Conservation (phyloP, 140 eudicot species). For the Bidens hawaiensis region DNA sequence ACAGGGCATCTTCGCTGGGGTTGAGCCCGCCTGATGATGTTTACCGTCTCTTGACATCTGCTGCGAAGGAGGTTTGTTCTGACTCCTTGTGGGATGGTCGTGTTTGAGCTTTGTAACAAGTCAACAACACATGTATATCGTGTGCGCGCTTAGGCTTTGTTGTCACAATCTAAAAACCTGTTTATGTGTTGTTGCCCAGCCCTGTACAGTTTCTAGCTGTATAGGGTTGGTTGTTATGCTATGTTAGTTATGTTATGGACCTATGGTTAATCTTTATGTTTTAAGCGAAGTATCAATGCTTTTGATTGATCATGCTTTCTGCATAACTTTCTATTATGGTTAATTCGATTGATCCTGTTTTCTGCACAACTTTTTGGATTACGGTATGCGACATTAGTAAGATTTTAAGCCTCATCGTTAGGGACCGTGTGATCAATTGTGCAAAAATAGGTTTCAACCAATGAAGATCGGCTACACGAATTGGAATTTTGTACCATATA, state of each 20-base stretch:
- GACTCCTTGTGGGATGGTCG: conserved; percentile 80
- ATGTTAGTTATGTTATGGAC: not conserved
- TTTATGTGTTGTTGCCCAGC: conserved; percentile 15
- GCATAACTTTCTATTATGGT: not conserved
- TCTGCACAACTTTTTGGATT: too few relatives aligned
- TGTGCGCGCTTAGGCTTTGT: conserved; percentile 8
- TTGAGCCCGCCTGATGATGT: conserved; percentile 52
- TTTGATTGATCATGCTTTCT: conserved; percentile 9
- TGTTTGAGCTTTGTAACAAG: conserved; percentile 32
- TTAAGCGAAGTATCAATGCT: conserved; percentile 2
- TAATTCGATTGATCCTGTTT: too few relatives aligned
- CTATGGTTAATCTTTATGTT: conserved; percentile 10
- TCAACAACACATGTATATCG: not conserved
- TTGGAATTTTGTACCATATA: too few relatives aligned
- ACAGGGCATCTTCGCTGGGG: conserved; percentile 62
- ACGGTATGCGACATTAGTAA: too few relatives aligned
- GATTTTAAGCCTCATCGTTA: too few relatives aligned
- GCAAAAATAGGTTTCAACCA: not conserved
- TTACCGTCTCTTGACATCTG: conserved; percentile 34
- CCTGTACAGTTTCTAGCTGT: conserved; percentile 36
- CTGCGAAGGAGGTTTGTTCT: conserved; percentile 21
- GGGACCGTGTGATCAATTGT: not conserved
- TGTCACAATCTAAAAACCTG: not conserved
- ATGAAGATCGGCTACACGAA: not conserved
- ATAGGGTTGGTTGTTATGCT: not conserved